Base-by-base conservation (phyloP, 2,329 filamentous ascomycete species). In the Sclerotinia spermophila region DNA sequence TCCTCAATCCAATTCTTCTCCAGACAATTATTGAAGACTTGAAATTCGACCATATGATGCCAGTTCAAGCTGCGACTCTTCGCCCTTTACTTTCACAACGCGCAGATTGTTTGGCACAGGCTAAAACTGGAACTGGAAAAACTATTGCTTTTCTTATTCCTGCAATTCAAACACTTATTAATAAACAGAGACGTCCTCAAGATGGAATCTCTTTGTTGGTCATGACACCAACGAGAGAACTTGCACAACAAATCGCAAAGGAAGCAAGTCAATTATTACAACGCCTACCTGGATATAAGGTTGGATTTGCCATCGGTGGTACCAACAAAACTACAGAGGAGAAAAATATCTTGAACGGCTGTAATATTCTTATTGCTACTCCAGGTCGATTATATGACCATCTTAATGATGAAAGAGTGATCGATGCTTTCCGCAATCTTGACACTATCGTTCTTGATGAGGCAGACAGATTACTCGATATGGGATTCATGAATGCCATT, bases 381-480 rank as follows among this genome's bases (percentile, higher is more conserved):
- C 95, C 96, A 1, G 96, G 96, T 42, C 91, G 96, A 74, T 83
- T 98, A 59, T 75, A 91, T 77, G 96, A 99, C 79, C 86, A 90
- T 74, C 83, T 92, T 38, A 82, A 91, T 64, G 88, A 92, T 76
- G 84, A 87, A 74, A 83, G 67, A 13, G 68, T 79, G 19, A 65
- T 58, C n/a, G 40, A 76, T 48, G 55, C 70, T 30, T 79, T 79
- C 71, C 67, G 73, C 27, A 90, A 92, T 80, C 90, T 98, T 84
- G 92, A 93, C 80, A 96, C 96, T 75, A 86, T 99, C 60, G 94
- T 98, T 74, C 90, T 99, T 61, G 96, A 99, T 77, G 96, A 99
- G 85, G 96, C 96, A 77, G 96, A 99, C 82, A 92, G 96, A 77
- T 97, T 99, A 92, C 87, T 99, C 79, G 96, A 99, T 83, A 96